Evolutionary conservation across 169 alveolate genomes (phyloP).

Genomic region (Babesia ovis): DNA sequence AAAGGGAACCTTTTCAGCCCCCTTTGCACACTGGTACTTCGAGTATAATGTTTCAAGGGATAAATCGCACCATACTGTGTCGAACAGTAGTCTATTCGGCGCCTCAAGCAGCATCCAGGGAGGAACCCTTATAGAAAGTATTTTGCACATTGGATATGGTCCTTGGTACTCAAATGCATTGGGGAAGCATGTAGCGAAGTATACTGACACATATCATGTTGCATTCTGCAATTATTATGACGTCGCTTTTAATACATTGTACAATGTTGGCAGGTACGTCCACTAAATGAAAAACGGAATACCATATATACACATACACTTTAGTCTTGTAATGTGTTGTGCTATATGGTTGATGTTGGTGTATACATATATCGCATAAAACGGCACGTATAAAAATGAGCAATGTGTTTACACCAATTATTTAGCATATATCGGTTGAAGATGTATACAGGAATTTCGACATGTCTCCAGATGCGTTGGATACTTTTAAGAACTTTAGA

Average conservation of each 20-base stretch:
- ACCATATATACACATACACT: too few species aligned
- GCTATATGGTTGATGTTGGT: too few species aligned
- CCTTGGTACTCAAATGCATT: slow-evolving; percentile 24
- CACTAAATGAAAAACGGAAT: too few species aligned
- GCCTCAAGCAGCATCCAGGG: not conserved
- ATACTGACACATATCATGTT: slow-evolving; percentile 17
- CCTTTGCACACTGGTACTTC: slow-evolving; percentile 55
- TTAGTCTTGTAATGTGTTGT: too few species aligned
- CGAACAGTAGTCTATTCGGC: not conserved
- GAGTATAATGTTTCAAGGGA: not conserved
- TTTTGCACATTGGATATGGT: slow-evolving; percentile 59
- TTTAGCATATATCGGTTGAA: too few species aligned
- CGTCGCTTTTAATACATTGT: slow-evolving; percentile 57
- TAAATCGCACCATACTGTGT: not conserved
- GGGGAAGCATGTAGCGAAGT: slow-evolving; percentile 1
- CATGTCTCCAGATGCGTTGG: slow-evolving; percentile 16
- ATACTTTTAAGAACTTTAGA: slow-evolving; percentile 37
- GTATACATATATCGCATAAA: too few species aligned
- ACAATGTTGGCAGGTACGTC: slow-evolving; percentile 53
- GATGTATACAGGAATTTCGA: slow-evolving; percentile 18
- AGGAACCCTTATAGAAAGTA: not conserved
- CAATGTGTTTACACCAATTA: too few species aligned
- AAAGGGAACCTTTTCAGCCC: slow-evolving; percentile 17
- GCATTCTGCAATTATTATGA: slow-evolving; percentile 62
- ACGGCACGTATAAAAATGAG: too few species aligned